Conservation (phyloP, 352 stramenopile species). For the Phytophthora tubulina region DNA sequence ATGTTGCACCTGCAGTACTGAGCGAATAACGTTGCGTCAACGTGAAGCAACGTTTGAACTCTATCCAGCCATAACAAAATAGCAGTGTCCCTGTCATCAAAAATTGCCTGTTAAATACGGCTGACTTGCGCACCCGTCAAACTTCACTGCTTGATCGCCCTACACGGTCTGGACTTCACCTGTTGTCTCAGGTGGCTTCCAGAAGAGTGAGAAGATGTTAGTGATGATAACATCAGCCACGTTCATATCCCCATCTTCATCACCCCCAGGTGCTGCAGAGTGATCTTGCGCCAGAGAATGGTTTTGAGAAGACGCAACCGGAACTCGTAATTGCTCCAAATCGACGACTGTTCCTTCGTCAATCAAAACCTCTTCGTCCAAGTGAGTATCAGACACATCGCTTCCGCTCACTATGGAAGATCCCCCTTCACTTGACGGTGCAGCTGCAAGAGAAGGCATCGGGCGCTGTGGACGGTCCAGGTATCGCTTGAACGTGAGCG, state of each 20-base stretch:
- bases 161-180: slow-evolving; percentile 58
- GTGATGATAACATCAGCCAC: slow-evolving; percentile 87
- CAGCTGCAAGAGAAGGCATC: slow-evolving; percentile 14
- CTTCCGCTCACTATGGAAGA: slow-evolving; percentile 15
- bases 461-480: slow-evolving; percentile 2
- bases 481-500: slow-evolving; percentile 77
- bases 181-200: slow-evolving; percentile 57
- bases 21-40: slow-evolving; percentile 13
- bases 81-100: not conserved
- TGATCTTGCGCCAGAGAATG: not conserved
- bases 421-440: slow-evolving; percentile 11
- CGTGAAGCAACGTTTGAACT: not conserved
- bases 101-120: slow-evolving; percentile 28
- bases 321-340: slow-evolving; percentile 37
- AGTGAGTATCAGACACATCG: slow-evolving; percentile 24
- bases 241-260: slow-evolving; percentile 56
- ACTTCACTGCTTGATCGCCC: not conserved
- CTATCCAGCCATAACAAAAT: slow-evolving; percentile 1
- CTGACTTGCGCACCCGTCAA: slow-evolving; percentile 1
- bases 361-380: slow-evolving; percentile 71
- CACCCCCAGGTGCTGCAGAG: not conserved
- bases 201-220: slow-evolving; percentile 88
- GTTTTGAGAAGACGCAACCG: slow-evolving; percentile 1
- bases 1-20: slow-evolving; percentile 72
- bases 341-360: slow-evolving; percentile 45